phyloP scores from a whole-genome alignment of 768 basidiomycete genomes.

The Gloeopeniophorella convolvens region DNA sequence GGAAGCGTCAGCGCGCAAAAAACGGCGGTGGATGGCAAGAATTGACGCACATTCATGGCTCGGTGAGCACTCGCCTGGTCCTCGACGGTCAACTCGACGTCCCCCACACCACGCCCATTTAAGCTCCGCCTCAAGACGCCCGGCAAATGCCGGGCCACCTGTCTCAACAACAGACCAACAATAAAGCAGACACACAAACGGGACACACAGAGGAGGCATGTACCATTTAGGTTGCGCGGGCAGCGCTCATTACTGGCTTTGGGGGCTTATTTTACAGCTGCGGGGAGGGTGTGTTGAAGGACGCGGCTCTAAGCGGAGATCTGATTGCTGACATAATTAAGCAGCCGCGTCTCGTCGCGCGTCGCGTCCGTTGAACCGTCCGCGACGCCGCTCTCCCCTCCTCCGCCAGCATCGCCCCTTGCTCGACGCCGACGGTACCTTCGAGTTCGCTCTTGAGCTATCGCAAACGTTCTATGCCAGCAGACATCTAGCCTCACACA shows the following conservation, averaged over 20 bases:
- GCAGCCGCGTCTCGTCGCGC: constrained; percentile 12
- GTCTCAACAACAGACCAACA: too few relatives aligned
- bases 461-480: constrained; percentile 12
- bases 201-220: too few relatives aligned
- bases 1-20: constrained; percentile 9
- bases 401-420: too few relatives aligned
- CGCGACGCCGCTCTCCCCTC: too few relatives aligned
- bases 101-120: constrained; percentile 26
- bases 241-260: too few relatives aligned
- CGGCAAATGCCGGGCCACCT: constrained; percentile 1
- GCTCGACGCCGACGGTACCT: neutral
- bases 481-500: constrained; percentile 9
- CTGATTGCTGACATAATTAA: constrained; percentile 14
- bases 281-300: too few relatives aligned
- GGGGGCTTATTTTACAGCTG: too few relatives aligned
- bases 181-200: too few relatives aligned
- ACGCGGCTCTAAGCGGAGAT: neutral
- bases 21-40: constrained; percentile 27
- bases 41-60: constrained; percentile 33
- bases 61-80: constrained; percentile 26
- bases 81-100: constrained; percentile 22
- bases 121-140: constrained; percentile 23
- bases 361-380: constrained; percentile 14
- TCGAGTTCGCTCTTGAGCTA: neutral
- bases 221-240: too few relatives aligned